These are phyloP conservation scores for Chaetomium strumarium DNA, from an alignment of 2,329 filamentous ascomycete species.

Conservation along the genomic window DNA sequence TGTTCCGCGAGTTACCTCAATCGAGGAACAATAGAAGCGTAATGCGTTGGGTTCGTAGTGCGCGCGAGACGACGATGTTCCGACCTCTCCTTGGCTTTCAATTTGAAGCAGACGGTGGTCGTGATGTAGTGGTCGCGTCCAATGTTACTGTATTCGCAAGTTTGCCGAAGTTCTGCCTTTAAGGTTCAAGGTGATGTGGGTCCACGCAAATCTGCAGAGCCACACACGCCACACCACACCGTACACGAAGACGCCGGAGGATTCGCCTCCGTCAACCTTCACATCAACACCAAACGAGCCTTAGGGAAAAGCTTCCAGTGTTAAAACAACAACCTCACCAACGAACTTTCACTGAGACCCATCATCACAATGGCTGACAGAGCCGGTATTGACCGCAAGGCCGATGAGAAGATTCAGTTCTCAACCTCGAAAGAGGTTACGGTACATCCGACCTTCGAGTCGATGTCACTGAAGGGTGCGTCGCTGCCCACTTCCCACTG, in stretches of 20 bases:
- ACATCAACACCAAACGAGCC: background rate
- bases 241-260: no score
- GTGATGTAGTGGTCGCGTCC: no score
- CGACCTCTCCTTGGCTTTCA: conserved; percentile 3
- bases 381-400: conserved; percentile 75
- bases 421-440: conserved; percentile 96
- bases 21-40: background rate
- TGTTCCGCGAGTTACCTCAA: background rate
- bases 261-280: conserved; percentile 6
- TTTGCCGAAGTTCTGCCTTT: conserved; percentile 13
- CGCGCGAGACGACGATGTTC: background rate
- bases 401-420: conserved; percentile 96
- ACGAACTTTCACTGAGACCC: background rate
- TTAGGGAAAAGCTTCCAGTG: background rate
- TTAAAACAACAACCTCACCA: background rate
- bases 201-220: background rate
- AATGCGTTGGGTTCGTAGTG: background rate
- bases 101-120: background rate
- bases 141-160: background rate
- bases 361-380: conserved; percentile 72
- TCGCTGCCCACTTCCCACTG: background rate
- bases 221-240: conserved; percentile 3
- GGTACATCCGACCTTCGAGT: conserved; percentile 87
- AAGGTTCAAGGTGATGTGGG: background rate
- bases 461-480: conserved; percentile 85